Conservation (phyloP, 331 rosid genomes). For the Dryas integrifolia region DNA sequence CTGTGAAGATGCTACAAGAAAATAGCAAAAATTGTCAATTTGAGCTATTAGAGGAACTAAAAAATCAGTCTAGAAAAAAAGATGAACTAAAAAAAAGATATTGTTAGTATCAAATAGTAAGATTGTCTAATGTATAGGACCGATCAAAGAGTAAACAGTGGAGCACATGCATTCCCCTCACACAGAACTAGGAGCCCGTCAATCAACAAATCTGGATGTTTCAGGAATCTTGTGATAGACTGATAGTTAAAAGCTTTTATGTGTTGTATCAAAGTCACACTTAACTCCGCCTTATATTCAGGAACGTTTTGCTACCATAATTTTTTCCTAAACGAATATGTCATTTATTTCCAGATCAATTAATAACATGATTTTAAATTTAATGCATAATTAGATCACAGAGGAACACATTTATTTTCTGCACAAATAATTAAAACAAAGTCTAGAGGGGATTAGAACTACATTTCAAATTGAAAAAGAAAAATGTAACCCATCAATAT, state of each 20-base stretch:
- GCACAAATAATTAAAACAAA: background rate
- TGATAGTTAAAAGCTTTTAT: background rate
- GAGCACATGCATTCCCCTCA: background rate
- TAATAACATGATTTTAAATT: background rate
- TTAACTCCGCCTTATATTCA: background rate
- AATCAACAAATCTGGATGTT: background rate
- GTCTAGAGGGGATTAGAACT: background rate
- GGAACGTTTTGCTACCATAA: background rate
- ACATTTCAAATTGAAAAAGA: background rate
- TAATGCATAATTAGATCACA: background rate
- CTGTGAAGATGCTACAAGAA: slow-evolving; percentile 82
- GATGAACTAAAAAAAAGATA: background rate
- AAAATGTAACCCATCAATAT: background rate
- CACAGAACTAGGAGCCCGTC: background rate
- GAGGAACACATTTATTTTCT: background rate
- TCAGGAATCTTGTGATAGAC: background rate
- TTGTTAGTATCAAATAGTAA: background rate
- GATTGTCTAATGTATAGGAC: background rate
- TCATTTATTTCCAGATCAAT: background rate
- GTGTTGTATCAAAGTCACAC: background rate
- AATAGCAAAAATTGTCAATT: slow-evolving; percentile 33
- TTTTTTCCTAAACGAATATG: background rate
- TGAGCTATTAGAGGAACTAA: slow-evolving; percentile 12
- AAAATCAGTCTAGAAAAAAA: background rate
- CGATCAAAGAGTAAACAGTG: background rate